Evolutionary conservation across 1,284 basidiomycete genomes (phyloP).

Genomic region (Trichosporon sp.): DNA sequence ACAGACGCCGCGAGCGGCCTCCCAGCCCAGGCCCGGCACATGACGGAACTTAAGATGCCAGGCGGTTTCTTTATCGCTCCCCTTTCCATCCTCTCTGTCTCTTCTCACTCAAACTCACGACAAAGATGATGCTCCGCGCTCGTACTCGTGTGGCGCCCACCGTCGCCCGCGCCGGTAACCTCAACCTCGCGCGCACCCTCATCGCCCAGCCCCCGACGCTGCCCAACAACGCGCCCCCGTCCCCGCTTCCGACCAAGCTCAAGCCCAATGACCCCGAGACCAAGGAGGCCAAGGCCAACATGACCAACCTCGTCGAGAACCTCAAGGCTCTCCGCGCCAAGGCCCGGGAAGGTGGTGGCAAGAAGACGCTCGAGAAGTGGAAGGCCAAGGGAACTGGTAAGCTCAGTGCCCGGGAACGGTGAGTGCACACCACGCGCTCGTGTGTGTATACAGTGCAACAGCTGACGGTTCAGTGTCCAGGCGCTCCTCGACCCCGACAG

Average conservation of each 20-base stretch:
- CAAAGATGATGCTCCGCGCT: conserved; percentile 4
- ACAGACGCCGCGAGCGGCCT: not conserved
- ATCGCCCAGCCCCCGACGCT: conserved; percentile 36
- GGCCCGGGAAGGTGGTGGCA: conserved; percentile 50
- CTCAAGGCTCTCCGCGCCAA: conserved; percentile 52
- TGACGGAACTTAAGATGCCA: conserved; percentile 1
- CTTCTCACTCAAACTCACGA: not conserved
- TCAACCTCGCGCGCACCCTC: conserved; percentile 26
- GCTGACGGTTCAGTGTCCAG: conserved; percentile 53
- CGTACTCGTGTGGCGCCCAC: conserved; percentile 5
- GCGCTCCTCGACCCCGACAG: conserved; percentile 76
- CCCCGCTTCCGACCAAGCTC: conserved; percentile 34
- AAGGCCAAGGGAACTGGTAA: conserved; percentile 75
- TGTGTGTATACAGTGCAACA: not conserved
- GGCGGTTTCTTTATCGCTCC: not conserved
- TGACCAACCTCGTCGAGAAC: conserved; percentile 25
- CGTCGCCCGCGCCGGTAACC: not conserved
- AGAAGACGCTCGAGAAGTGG: conserved; percentile 62
- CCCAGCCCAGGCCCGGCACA: not conserved
- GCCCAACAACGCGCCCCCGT: conserved; percentile 28
- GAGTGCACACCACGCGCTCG: conserved; percentile 24
- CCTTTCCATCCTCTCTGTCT: not conserved
- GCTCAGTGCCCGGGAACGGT: conserved; percentile 82
- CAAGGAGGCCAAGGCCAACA: conserved; percentile 26
- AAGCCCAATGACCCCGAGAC: conserved; percentile 27